Evolutionary conservation across 1,284 basidiomycete genomes (phyloP), one percentile per base, ranked within the genome.

Genomic region (Peniophora sp.): DNA sequence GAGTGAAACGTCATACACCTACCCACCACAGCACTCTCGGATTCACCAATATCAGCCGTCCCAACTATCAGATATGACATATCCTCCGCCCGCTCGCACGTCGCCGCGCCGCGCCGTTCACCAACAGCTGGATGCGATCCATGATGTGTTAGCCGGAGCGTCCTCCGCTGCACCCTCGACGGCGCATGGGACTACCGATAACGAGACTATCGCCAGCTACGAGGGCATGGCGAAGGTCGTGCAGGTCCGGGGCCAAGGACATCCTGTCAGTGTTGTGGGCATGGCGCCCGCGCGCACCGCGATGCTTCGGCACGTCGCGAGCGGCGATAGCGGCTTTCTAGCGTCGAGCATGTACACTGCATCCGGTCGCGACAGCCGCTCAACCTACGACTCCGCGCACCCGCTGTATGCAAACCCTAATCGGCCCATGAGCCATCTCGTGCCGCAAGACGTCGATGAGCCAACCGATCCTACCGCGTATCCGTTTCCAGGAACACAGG

Each of bases 41-140:
- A 23, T 27, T 50, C 48, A 11, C n/a, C 43, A 9, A 10, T 20
- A 24, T 20, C 44, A 14, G 10, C 47, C 48, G 43, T 39, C 12
- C 17, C 25, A 32, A 6, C 32, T 48, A 22, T 78, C 75, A 2
- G 75, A 78, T 58, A 71, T 75, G 68, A 75, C 75, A 8, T 78
- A 78, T 57, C 74, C 73, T 14, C 75, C 74, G 12, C 27, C 53
- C 61, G n/a, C 36, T 50, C 27, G 27, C 6, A 32, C 27, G 27
- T 32, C 27, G 5, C 38, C 34, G 55, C 47, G 53, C 47, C 51
- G 51, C 36, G 48, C 44, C 9, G 49, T 53, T 38, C 44, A 22
- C 22, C 44, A 23, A 20, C 44, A 45, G 44, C 22, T 45, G 20
- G 44, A 45, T 22, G n/a, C 16, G 23, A 23, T 45, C 12, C 44